Evolutionary conservation across 441 rosid genomes (phyloP).

Genomic region (Syzygium syzygioides): DNA sequence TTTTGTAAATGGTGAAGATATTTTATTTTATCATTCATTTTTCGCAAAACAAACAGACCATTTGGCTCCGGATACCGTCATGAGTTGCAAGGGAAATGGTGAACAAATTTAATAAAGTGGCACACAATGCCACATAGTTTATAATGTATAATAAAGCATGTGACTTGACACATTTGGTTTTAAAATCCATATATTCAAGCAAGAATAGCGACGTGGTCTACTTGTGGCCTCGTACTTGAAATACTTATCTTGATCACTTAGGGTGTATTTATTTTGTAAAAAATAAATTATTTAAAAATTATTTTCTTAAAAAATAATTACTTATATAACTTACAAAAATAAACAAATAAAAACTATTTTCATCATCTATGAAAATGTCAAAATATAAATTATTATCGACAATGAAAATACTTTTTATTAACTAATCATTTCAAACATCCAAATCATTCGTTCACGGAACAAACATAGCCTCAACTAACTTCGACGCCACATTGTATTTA

Average conservation of each 20-base stretch:
- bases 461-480: rapidly evolving
- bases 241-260: too few species aligned
- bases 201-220: not conserved
- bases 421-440: not conserved
- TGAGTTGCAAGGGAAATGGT: not conserved
- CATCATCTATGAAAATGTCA: rapidly evolving
- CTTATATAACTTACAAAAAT: not conserved
- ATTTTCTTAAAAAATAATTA: rapidly evolving
- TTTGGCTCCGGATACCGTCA: not conserved
- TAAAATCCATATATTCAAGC: not conserved
- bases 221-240: not conserved
- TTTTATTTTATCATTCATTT: not conserved
- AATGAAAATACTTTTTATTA: not conserved
- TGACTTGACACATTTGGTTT: not conserved
- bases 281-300: not conserved
- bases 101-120: not conserved
- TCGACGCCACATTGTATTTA: not conserved
- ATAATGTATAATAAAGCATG: not conserved
- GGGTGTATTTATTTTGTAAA: not conserved
- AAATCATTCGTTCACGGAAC: not conserved
- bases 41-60: rapidly evolving
- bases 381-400: not conserved
- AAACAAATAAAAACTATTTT: not conserved
- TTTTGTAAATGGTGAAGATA: rapidly evolving
- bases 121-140: not conserved